Base-by-base conservation (phyloP, 2,329 filamentous ascomycete species). In the Periconia sp. region DNA sequence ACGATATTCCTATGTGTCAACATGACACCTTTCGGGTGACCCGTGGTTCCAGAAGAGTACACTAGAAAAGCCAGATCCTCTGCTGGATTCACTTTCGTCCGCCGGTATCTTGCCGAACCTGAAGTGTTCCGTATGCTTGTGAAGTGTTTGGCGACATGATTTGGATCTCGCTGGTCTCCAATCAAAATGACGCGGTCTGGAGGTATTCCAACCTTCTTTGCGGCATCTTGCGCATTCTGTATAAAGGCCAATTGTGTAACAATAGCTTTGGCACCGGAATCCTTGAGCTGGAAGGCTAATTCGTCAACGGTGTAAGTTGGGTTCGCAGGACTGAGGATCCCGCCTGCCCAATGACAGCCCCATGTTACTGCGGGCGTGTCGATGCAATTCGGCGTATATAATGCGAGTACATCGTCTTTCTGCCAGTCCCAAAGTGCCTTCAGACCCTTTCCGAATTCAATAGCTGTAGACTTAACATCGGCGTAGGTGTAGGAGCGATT, bases 21-120 rank as follows among this genome's bases (percentile, higher is more conserved):
- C 81, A 89, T 88, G 11, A 96, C 92, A 12, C 92, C 92, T 70
- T 97, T 97, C 0, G 92, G 92, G 36, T 91, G 74, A 2, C 92
- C 92, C 0, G 92, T 96, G 0, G 92, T 97, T 6, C 92, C 92
- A 6, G 87, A 92, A 36, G 86, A 90, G 69, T 95, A 96, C 1
- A 95, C 89, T 43, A 96, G 71, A 61, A 94, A 95, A 0, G 89
- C 87, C 18, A 94, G 68, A 63, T 96, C 90, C 43, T 83, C 85
- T 36, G 79, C 78, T 0, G 89, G 82, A 35, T 87, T 77, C 38
- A 90, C 57, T 56, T 81, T 84, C 4, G 83, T 75, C 41, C 80
- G 80, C 13, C 82, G 77, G 58, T 81, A 83, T 52, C 81, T 77
- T 3, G 78, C 75, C 0, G 80, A 75, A 3, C 82, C 78, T 2